Base-by-base conservation (phyloP, 164 flowering plant genomes). In the Umbilicus rupestris region DNA sequence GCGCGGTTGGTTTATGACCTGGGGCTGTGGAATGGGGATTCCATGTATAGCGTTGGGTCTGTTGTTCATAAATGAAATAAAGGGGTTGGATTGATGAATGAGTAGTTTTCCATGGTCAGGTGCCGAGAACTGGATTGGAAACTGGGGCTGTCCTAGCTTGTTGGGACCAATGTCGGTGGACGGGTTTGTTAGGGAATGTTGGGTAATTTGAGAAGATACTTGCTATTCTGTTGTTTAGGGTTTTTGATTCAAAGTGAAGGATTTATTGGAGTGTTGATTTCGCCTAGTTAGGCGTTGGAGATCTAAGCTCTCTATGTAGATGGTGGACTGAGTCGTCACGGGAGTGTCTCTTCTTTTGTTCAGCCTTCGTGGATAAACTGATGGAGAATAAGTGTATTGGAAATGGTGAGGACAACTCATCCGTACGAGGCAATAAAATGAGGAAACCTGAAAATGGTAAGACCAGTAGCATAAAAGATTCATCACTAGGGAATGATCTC, bases 401-500 rank as follows among this genome's bases (percentile, higher is more conserved):
- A 16, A 55, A 55, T 55, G 33, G 33, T 5, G 60, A 29, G 60
- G 60, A 55, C 19, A 55, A 55, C 60, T 55, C 19, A 33, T 55
- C 33, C 19, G 7, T 33, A 2, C 31, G 16, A 24, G 59, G 60
- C 17, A 59, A 63, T 66, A 73, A 66, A 44, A 63, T 72, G 78
- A 79, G 71, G 76, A 78, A 77, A 64, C 73, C 73, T 68, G 88
- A 79, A 52, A 79, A 66, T 59, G 68, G 69, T 30, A 79, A 66
- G 64, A 65, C 39, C 63, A 68, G 69, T 63, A 49, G 39, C 17
- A 59, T 62, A 64, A 84, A 71, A 76, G 96, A 89, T 66, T 75
- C 55, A 39, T 62, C 62, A 14, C 77, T 79, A 14, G 83, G 79
- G 64, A 77, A 70, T 80, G 92, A 86, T 64, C 87, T 91, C 31